phyloP scores from a whole-genome alignment of 2,329 filamentous ascomycete species.

The Alternaria burnsii region DNA sequence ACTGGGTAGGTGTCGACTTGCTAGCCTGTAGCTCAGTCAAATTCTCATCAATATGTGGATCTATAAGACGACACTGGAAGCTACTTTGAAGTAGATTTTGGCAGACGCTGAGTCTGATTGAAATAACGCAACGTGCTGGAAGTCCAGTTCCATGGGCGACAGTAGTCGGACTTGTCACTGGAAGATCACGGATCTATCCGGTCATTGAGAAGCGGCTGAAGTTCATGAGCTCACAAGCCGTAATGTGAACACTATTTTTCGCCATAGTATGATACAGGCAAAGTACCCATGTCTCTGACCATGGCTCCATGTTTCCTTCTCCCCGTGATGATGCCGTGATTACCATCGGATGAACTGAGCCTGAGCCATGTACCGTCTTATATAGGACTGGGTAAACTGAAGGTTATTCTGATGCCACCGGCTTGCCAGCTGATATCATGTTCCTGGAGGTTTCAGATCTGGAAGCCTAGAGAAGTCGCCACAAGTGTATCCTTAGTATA shows the following conservation, averaged over 20 bases:
- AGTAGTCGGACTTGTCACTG: no score
- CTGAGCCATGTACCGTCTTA: background rate
- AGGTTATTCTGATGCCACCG: background rate
- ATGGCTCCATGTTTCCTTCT: background rate
- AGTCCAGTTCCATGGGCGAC: no score
- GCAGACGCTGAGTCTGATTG: no score
- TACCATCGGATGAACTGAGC: background rate
- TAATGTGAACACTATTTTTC: background rate
- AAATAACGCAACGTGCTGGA: no score
- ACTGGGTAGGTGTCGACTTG: no score
- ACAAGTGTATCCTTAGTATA: background rate
- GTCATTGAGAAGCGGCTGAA: no score
- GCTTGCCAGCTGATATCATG: background rate
- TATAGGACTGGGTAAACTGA: background rate
- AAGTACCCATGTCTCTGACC: background rate
- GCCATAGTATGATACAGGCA: background rate
- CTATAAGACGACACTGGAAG: no score
- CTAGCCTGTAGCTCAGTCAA: no score
- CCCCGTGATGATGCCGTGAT: conserved; percentile 1
- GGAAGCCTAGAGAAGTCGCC: background rate
- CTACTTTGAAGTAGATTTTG: no score
- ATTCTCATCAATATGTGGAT: no score
- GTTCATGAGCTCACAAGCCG: background rate
- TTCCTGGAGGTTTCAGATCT: background rate
- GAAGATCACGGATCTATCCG: no score